phyloP scores from a whole-genome alignment of 2,329 filamentous ascomycete genomes.

The Ophiocordyceps robertsii region DNA sequence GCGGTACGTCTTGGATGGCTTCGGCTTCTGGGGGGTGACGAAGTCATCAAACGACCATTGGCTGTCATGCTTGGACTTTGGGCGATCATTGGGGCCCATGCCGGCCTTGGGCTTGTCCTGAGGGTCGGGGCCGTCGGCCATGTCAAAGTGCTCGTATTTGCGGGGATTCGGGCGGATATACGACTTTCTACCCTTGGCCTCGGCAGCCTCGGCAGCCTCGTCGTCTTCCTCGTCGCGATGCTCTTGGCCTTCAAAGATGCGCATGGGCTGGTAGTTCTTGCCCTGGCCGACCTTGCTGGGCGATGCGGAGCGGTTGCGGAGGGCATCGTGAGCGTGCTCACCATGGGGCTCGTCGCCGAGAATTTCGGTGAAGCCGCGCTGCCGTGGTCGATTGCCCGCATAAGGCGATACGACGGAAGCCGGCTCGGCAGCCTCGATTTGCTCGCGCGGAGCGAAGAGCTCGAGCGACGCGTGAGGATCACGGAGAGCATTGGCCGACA shows the following conservation, averaged over 20 bases:
- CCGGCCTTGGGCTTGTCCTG: slow-evolving; percentile 31
- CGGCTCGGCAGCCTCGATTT: slow-evolving; percentile 36
- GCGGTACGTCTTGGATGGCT: slow-evolving; percentile 44
- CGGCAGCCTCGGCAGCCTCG: slow-evolving; percentile 27
- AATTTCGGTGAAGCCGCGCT: slow-evolving; percentile 65
- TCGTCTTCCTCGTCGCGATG: slow-evolving; percentile 24
- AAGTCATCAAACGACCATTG: slow-evolving; percentile 90
- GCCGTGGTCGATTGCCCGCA: slow-evolving; percentile 43
- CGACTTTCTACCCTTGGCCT: slow-evolving; percentile 24
- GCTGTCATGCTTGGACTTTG: slow-evolving; percentile 51
- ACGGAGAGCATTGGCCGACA: slow-evolving; percentile 39
- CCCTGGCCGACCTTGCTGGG: slow-evolving; percentile 36
- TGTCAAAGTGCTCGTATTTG: slow-evolving; percentile 79
- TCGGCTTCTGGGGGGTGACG: slow-evolving; percentile 61
- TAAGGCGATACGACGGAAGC: slow-evolving; percentile 43
- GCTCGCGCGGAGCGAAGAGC: slow-evolving; percentile 59
- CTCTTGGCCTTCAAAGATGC: slow-evolving; percentile 47
- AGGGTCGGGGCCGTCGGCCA: slow-evolving; percentile 51
- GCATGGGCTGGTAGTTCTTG: slow-evolving; percentile 50
- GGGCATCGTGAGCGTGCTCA: slow-evolving; percentile 18
- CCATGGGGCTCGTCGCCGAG: slow-evolving; percentile 38
- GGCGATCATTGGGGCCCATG: slow-evolving; percentile 24
- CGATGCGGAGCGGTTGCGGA: slow-evolving; percentile 38
- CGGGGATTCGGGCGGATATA: slow-evolving; percentile 55
- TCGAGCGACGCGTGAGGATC: slow-evolving; percentile 60